These are phyloP conservation scores for Globisporangium recalcitrans DNA, from an alignment of 352 stramenopile species.

Conservation along the genomic window DNA sequence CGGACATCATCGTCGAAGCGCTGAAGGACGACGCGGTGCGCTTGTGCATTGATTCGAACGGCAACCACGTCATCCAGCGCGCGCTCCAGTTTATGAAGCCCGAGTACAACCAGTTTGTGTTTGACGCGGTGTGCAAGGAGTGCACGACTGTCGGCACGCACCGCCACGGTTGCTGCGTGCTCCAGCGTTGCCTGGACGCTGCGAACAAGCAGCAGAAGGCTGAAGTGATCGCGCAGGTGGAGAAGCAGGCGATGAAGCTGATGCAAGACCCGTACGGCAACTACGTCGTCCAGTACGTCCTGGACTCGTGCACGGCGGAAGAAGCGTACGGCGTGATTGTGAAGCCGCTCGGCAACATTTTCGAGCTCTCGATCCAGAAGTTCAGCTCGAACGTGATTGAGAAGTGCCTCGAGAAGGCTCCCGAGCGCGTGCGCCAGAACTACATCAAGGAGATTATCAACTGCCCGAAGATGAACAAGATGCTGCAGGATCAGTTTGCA, in stretches of 20 bases:
- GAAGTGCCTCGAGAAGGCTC: slow-evolving; percentile 95
- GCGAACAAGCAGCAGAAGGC: slow-evolving; percentile 84
- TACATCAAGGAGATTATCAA: slow-evolving; percentile 76
- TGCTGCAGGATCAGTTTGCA: slow-evolving; percentile 97
- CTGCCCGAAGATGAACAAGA: slow-evolving; percentile 87
- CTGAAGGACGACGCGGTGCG: slow-evolving; percentile 92
- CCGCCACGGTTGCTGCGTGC: slow-evolving; percentile 96
- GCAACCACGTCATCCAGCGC: slow-evolving; percentile 97
- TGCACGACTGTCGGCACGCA: slow-evolving; percentile 95
- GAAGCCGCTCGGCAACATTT: slow-evolving; percentile 89
- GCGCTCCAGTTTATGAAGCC: slow-evolving; percentile 93
- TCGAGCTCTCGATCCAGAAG: slow-evolving; percentile 96
- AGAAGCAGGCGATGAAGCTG: slow-evolving; percentile 95
- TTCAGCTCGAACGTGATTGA: slow-evolving; percentile 99
- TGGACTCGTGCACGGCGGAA: slow-evolving; percentile 82
- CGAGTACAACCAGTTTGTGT: slow-evolving; percentile 95
- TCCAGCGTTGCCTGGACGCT: slow-evolving; percentile 95
- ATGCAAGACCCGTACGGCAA: slow-evolving; percentile 92
- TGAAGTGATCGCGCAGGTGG: slow-evolving; percentile 91
- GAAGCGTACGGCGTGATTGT: slow-evolving; percentile 79
- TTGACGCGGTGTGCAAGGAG: slow-evolving; percentile 94
- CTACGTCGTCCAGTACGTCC: slow-evolving; percentile 91
- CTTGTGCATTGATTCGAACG: slow-evolving; percentile 96
- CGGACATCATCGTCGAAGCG: slow-evolving; percentile 93
- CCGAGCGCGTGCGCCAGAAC: slow-evolving; percentile 60